Evolutionary conservation across 2,329 filamentous ascomycete species (phyloP).

Genomic region (Neoarthrinium moseri): DNA sequence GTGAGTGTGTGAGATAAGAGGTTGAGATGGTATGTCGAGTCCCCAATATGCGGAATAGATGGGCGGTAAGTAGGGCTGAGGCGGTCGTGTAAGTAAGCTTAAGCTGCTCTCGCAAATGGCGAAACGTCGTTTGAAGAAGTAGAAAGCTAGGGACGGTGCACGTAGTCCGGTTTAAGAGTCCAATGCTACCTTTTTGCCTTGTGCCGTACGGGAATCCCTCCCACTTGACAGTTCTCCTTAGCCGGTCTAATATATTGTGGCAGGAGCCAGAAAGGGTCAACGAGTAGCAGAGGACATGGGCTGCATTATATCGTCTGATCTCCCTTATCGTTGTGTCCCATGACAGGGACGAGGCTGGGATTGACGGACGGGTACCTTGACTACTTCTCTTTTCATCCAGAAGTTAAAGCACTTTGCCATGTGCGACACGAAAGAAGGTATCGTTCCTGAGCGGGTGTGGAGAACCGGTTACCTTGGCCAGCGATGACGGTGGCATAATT

Average conservation of each 20-base stretch:
- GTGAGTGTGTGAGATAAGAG: too few relatives aligned
- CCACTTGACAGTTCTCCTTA: slow-evolving; percentile 32
- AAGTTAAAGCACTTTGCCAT: slow-evolving; percentile 47
- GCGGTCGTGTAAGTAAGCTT: background rate
- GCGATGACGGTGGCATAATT: slow-evolving; percentile 56
- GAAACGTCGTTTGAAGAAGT: slow-evolving; percentile 13
- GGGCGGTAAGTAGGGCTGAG: background rate
- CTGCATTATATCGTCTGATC: slow-evolving; percentile 49
- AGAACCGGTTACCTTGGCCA: slow-evolving; percentile 43
- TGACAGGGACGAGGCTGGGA: slow-evolving; percentile 32
- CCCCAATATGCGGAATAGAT: background rate
- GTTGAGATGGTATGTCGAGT: slow-evolving; percentile 2
- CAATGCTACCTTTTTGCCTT: slow-evolving; percentile 26
- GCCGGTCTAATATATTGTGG: slow-evolving; percentile 32
- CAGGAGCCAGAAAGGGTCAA: slow-evolving; percentile 29
- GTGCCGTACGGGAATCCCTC: slow-evolving; percentile 28
- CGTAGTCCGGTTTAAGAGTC: slow-evolving; percentile 23
- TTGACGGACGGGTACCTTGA: slow-evolving; percentile 38
- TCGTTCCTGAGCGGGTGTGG: slow-evolving; percentile 44
- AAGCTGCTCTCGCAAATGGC: background rate
- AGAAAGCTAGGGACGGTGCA: slow-evolving; percentile 23
- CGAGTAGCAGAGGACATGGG: slow-evolving; percentile 33
- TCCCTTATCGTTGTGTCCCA: slow-evolving; percentile 33
- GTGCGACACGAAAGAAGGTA: slow-evolving; percentile 40
- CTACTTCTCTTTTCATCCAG: slow-evolving; percentile 38